Percentiles rank a stretch among this genome's conserved stretches.
phyloP scores from a whole-genome alignment of 129 eudicot species.

The Smallanthus sonchifolius region DNA sequence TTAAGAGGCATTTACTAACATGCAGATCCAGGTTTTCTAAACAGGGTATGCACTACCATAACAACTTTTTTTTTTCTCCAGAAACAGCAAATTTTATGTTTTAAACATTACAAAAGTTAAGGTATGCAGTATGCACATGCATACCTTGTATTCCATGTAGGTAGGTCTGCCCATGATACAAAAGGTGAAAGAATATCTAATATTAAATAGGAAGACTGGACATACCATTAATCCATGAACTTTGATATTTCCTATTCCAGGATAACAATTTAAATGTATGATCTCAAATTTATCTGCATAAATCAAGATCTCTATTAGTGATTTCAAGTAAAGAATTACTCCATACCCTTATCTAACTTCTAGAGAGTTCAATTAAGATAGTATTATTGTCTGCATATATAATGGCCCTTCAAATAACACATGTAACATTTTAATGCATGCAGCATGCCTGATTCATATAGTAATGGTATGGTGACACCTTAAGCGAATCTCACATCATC shows the following conservation, averaged over 20 bases:
- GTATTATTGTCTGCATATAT: not conserved
- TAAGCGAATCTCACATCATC: not conserved
- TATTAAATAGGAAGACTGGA: not conserved
- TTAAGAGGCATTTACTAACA: no score
- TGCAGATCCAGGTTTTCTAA: no score
- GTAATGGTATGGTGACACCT: not conserved
- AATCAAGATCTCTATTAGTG: conserved; percentile 6
- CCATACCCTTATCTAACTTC: not conserved
- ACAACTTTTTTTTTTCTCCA: not conserved
- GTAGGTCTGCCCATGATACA: not conserved
- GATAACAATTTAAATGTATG: conserved; percentile 53
- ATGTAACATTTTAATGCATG: not conserved
- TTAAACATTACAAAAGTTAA: not conserved
- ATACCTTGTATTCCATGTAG: no score
- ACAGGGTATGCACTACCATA: no score
- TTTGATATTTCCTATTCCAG: conserved; percentile 54
- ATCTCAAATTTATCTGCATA: conserved; percentile 55
- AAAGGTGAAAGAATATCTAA: not conserved
- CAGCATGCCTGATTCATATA: not conserved
- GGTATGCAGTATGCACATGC: not conserved
- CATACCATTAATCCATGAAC: conserved; percentile 54
- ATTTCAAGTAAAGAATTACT: not conserved
- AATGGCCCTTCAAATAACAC: not conserved
- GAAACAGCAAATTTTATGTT: not conserved
- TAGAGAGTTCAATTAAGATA: not conserved